phyloP scores from a whole-genome alignment of 305 asterid genomes.

The Solanum hybrid region DNA sequence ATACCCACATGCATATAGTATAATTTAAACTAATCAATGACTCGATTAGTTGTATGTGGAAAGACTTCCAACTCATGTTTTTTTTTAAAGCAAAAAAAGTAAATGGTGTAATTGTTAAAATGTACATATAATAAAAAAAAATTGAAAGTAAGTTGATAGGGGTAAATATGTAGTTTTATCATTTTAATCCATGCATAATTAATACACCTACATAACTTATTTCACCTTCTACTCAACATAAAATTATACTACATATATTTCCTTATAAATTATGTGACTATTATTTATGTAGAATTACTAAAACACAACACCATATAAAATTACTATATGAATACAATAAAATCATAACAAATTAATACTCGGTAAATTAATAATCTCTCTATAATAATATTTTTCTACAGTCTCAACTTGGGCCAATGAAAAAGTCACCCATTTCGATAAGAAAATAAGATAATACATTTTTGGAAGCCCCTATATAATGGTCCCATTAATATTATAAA shows the following conservation, averaged over 20 bases:
- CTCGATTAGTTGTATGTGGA: neutral
- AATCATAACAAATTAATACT: no score
- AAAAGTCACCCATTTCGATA: neutral
- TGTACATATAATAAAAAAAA: neutral
- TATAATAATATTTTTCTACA: no score
- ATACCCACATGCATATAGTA: neutral
- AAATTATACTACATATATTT: neutral
- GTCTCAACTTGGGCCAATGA: neutral
- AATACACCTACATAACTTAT: neutral
- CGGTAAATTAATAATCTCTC: neutral
- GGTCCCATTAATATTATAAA: neutral
- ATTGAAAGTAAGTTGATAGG: neutral
- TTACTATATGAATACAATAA: neutral
- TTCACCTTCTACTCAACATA: neutral
- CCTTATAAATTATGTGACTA: neutral
- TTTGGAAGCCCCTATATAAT: no score
- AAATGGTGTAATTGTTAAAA: neutral
- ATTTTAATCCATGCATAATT: neutral
- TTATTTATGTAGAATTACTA: neutral
- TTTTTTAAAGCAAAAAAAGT: neutral
- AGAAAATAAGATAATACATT: neutral
- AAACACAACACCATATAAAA: neutral
- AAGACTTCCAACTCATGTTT: neutral
- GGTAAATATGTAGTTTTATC: neutral
- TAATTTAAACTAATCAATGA: neutral